These are phyloP conservation scores for Russula sp. DNA, from an alignment of 768 basidiomycete genomes.

Conservation along the genomic window DNA sequence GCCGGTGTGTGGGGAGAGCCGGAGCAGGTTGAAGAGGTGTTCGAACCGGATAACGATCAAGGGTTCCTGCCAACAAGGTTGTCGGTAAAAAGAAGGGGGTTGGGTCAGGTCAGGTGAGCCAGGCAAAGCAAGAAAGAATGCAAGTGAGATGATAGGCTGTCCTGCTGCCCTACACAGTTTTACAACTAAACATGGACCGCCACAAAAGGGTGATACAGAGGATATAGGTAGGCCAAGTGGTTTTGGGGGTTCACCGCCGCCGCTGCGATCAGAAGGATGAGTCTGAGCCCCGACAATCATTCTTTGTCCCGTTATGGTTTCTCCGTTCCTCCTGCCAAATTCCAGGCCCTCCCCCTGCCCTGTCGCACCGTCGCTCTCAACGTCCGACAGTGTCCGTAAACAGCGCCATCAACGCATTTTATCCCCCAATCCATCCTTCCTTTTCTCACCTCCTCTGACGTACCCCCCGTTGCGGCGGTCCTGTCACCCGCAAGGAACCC, in stretches of 20 bases:
- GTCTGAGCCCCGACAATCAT: slow-evolving; percentile 23
- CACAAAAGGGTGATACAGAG: background rate
- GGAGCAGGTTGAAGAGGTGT: too few relatives aligned
- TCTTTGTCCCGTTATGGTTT: slow-evolving; percentile 25
- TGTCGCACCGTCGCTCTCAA: slow-evolving; percentile 3
- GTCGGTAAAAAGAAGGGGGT: background rate
- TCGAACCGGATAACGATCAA: slow-evolving; percentile 15
- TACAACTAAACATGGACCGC: background rate
- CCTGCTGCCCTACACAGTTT: background rate
- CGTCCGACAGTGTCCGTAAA: slow-evolving; percentile 16
- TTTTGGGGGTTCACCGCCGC: background rate
- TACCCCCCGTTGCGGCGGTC: slow-evolving; percentile 22
- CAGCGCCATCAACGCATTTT: slow-evolving; percentile 17
- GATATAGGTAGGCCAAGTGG: background rate
- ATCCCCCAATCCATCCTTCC: slow-evolving; percentile 4
- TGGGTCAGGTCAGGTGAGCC: background rate
- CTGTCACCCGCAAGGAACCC: slow-evolving; percentile 21
- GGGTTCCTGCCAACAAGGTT: background rate
- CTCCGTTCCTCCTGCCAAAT: slow-evolving; percentile 21
- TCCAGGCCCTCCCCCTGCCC: slow-evolving; percentile 19
- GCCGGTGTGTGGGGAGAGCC: too few relatives aligned
- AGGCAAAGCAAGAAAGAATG: background rate
- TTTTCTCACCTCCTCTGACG: slow-evolving; percentile 18
- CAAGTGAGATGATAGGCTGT: slow-evolving; percentile 3
- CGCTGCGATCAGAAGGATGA: slow-evolving; percentile 12